Base-by-base conservation (phyloP, 2,329 filamentous ascomycete species). In the Aureobasidium sp. region DNA sequence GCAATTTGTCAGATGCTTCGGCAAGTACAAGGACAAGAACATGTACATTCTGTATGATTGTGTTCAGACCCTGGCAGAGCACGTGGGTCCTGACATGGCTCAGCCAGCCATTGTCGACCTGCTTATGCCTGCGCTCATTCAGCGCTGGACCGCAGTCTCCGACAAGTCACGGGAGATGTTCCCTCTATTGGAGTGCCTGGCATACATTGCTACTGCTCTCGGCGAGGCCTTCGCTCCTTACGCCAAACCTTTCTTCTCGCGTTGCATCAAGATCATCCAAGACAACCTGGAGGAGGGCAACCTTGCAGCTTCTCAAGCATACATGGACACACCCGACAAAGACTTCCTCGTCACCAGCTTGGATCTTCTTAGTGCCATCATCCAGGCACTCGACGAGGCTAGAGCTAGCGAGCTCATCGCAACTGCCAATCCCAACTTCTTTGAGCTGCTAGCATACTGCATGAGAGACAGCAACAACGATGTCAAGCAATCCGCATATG, bases 11-110 rank as follows among this genome's bases (percentile, higher is more conserved):
- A 81, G 83, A 63, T 99, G 94, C 74, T 99, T 99, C 74, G 83
- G 80, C 57, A 91, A 89, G 74, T 99, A 97, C 83, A 97, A 99
- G 80, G 93, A 97, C 74, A 87, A 90, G 69, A 99, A 99, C 77
- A 96, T 97, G 85, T 96, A 95, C 77, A 95, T 97, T 59, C 83
- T 99, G 35, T 99, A 99, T 77, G 94, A 99, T 75, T 97, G 94
- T 73, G 90, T 99, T 35, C 94, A 99, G 76, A 99, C 94, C 0
- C 79, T 99, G 61, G 94, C 94, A 3, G 94, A 99, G 73, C 88
- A 90, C 69, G 88, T 97, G 59, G 91, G 90, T 11, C 85, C 87
- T 7, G 84, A 88, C 35, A 79, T 99, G 65, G 88, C 90, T n/a
- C 81, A 84, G 63, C 88, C 88, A 7, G 84, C 92, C 57, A 82